phyloP scores from a whole-genome alignment of 1,284 basidiomycete genomes.

The Ceratobasidium sp. region DNA sequence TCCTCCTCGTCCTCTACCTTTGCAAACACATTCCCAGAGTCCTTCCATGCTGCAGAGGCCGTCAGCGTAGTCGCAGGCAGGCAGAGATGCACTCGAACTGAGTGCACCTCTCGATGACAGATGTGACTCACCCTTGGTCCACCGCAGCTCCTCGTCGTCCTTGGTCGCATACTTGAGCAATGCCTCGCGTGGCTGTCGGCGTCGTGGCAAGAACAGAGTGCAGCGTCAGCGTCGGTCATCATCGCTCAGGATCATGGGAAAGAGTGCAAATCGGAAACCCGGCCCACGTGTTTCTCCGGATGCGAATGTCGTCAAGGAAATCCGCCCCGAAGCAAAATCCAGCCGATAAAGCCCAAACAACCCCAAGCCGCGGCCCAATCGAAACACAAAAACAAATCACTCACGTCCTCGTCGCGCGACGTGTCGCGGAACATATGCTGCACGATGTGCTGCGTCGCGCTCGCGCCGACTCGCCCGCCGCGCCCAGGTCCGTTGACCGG shows the following conservation, averaged over 20 bases:
- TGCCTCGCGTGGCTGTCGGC: conserved; percentile 87
- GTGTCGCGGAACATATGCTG: conserved; percentile 91
- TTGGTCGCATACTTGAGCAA: conserved; percentile 89
- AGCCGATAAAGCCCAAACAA: conserved; percentile 20
- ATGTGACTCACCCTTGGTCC: conserved; percentile 84
- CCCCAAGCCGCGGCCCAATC: conserved; percentile 21
- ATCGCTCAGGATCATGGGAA: conserved; percentile 43
- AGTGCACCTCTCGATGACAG: too few species aligned
- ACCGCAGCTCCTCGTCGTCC: conserved; percentile 79
- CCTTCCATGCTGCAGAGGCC: conserved; percentile 72
- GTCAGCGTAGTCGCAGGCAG: too few species aligned
- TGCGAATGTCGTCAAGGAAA: conserved; percentile 15
- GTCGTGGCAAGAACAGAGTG: conserved; percentile 42
- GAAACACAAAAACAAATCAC: conserved; percentile 56
- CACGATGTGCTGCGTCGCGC: conserved; percentile 94
- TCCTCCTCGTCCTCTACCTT: conserved; percentile 63
- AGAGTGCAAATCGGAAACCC: conserved; percentile 14
- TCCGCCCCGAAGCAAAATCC: conserved; percentile 30
- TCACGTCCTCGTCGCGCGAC: conserved; percentile 90
- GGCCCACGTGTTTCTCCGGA: conserved; percentile 30
- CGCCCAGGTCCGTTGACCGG: conserved; percentile 91
- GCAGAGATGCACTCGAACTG: too few species aligned
- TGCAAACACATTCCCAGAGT: conserved; percentile 77
- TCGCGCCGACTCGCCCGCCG: conserved; percentile 93
- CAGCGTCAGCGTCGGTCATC: conserved; percentile 49